A percentile compares a stretch with the other conserved stretches of the same genome.
Evolutionary conservation across 352 stramenopile species (phyloP).

Genomic region (Phytophthora melonis): DNA sequence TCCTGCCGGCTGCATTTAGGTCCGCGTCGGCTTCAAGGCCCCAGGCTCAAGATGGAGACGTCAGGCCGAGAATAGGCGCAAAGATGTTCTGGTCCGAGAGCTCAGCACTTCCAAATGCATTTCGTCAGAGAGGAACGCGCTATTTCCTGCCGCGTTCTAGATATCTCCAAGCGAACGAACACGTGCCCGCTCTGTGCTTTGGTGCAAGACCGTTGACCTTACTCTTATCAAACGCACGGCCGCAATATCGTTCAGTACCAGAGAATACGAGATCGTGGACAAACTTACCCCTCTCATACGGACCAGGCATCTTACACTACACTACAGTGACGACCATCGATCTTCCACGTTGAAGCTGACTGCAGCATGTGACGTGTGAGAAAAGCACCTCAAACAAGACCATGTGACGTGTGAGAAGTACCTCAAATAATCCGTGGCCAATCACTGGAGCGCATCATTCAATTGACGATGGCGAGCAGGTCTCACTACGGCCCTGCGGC

Average conservation of each 20-base stretch:
- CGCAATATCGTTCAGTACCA: too few relatives aligned
- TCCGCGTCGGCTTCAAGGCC: neutral
- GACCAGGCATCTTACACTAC: neutral
- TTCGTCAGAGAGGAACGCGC: conserved; percentile 6
- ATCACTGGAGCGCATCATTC: conserved; percentile 3
- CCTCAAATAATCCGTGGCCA: conserved; percentile 26
- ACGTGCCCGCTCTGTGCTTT: neutral
- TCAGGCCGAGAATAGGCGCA: conserved; percentile 5
- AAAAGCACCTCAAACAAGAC: conserved; percentile 10
- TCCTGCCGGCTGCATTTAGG: conserved; percentile 24
- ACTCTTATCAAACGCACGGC: neutral
- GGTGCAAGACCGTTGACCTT: neutral
- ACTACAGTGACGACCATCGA: neutral
- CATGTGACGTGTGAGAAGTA: conserved; percentile 38
- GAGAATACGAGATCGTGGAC: too few relatives aligned
- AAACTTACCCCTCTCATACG: neutral
- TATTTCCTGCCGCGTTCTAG: neutral
- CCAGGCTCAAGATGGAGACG: neutral
- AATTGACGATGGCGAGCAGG: conserved; percentile 24
- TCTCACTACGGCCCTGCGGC: conserved; percentile 20
- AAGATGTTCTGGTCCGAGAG: conserved; percentile 12
- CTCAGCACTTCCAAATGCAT: conserved; percentile 1
- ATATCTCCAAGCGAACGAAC: conserved; percentile 8
- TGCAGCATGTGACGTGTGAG: conserved; percentile 24
- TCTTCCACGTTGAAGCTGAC: conserved; percentile 8